Base-by-base conservation (phyloP, 805 yeast species). In the Sporopachydermia lactativora region DNA sequence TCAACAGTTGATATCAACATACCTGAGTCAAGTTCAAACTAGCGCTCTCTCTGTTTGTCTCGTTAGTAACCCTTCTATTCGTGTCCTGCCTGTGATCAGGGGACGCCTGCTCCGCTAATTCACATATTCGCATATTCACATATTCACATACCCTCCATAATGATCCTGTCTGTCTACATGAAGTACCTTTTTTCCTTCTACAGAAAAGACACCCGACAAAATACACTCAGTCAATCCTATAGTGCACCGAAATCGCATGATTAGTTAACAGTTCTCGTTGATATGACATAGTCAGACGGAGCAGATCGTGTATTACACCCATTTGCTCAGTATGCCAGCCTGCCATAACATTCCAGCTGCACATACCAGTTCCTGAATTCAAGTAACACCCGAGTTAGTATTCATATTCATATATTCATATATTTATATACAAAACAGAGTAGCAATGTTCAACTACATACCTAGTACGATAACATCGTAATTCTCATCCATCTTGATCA, bases 381-480 rank as follows among this genome's bases (percentile, higher is more conserved):
- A 34, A 38, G 31, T 2, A 18, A 16, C 3, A 14, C 31, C 16
- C 41, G 18, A 19, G 41, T 14, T 34, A 34, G 38, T 11, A 35
- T 14, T 13, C 19, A 34, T 41, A 34, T 39, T 15, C 37, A 36
- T 17, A n/a, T 15, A 17, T 17, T 13, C n/a, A 14, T n/a, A 17
- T 19, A 36, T 15, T 16, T 35, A 19, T 19, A 24, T 15, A 4
- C 15, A 36, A 15, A 14, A 5, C 5, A 15, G 6, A 34, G 4
- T 3, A 16, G 8, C 13, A 15, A 14, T 11, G n/a, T n/a, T n/a
- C 15, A 13, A 15, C 6, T 13, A 55, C 69, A 18, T 70, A 55
- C 97, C 98, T 45, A 89, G 71, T 18, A 89, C 96, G 51, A 92
- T 89, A 45, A 89, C 96, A 66, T 92, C 98, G 75, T 88, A 92